These are phyloP conservation scores for Xerocomellus dryophilus DNA, from an alignment of 768 basidiomycete species.

Conservation along the genomic window DNA sequence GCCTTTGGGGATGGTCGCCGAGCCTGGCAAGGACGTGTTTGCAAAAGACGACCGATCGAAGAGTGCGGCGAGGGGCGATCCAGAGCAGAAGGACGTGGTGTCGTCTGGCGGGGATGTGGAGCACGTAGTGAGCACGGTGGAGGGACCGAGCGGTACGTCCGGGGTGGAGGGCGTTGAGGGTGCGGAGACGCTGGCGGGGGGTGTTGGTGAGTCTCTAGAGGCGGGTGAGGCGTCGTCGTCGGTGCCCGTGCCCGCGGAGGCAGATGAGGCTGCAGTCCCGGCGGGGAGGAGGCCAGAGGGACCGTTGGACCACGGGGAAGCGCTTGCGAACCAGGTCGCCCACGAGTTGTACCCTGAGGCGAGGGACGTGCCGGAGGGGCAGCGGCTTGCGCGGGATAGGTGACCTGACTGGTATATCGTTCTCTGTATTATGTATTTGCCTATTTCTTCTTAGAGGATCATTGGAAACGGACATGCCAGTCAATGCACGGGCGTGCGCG, in stretches of 20 bases:
- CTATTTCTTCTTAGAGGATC: no score
- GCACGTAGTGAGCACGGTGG: conserved; percentile 38
- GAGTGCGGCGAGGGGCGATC: conserved; percentile 33
- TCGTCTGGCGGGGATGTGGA: conserved; percentile 5
- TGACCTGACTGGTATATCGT: background rate
- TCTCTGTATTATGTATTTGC: no score
- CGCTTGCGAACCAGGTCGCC: conserved; percentile 49
- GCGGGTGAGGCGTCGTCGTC: background rate
- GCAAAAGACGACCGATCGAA: conserved; percentile 47
- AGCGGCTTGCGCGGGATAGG: background rate
- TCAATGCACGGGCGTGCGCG: no score
- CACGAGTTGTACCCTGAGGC: conserved; percentile 50
- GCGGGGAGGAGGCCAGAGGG: conserved; percentile 32
- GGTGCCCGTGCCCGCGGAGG: background rate
- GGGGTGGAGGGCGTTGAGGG: background rate
- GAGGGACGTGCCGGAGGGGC: conserved; percentile 8
- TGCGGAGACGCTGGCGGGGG: background rate
- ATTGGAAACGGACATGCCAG: no score
- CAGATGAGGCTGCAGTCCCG: background rate
- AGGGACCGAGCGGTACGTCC: background rate
- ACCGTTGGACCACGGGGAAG: conserved; percentile 48
- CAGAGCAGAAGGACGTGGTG: conserved; percentile 6
- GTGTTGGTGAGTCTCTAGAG: background rate
- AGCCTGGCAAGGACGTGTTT: conserved; percentile 77
- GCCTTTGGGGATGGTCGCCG: conserved; percentile 52